Percentiles rank a stretch among this genome's conserved stretches.
Conservation (phyloP, 805 yeast species). For the Candida stauntonica region DNA sequence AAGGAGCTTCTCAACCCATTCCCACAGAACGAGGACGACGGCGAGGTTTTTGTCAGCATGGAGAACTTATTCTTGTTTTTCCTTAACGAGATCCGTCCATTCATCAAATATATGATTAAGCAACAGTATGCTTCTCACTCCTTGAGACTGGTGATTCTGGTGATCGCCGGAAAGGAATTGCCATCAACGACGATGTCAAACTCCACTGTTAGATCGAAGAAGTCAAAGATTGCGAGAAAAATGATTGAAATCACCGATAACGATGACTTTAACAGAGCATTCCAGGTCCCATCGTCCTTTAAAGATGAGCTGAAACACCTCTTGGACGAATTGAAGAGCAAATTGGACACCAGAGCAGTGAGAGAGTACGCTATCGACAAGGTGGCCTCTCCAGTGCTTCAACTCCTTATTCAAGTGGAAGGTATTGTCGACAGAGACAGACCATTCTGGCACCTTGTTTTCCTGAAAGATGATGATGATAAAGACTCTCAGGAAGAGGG, state of each 20-base stretch:
- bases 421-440: slow-evolving; percentile 75
- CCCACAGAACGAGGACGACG: slow-evolving; percentile 28
- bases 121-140: slow-evolving; percentile 91
- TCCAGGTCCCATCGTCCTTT: slow-evolving; percentile 68
- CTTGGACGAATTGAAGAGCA: slow-evolving; percentile 35
- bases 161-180: slow-evolving; percentile 71
- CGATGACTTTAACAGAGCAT: slow-evolving; percentile 61
- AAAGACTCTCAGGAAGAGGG: slow-evolving; percentile 63
- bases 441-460: slow-evolving; percentile 61
- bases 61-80: slow-evolving; percentile 62
- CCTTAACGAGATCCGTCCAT: slow-evolving; percentile 63
- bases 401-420: slow-evolving; percentile 72
- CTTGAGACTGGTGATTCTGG: slow-evolving; percentile 63
- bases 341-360: slow-evolving; percentile 41
- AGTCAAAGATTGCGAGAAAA: slow-evolving; percentile 83
- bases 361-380: slow-evolving; percentile 76
- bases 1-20: slow-evolving; percentile 55
- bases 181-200: slow-evolving; percentile 68
- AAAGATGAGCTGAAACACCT: slow-evolving; percentile 53
- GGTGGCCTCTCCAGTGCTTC: slow-evolving; percentile 84
- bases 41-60: slow-evolving; percentile 46
- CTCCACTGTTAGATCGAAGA: slow-evolving; percentile 76
- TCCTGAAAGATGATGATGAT: slow-evolving; percentile 45
- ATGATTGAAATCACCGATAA: slow-evolving; percentile 85
- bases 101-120: slow-evolving; percentile 51